Percentiles rank a stretch among this genome's conserved stretches.
Evolutionary conservation across 352 stramenopile genomes (phyloP).

Genomic region (Elongisporangium anandrum): DNA sequence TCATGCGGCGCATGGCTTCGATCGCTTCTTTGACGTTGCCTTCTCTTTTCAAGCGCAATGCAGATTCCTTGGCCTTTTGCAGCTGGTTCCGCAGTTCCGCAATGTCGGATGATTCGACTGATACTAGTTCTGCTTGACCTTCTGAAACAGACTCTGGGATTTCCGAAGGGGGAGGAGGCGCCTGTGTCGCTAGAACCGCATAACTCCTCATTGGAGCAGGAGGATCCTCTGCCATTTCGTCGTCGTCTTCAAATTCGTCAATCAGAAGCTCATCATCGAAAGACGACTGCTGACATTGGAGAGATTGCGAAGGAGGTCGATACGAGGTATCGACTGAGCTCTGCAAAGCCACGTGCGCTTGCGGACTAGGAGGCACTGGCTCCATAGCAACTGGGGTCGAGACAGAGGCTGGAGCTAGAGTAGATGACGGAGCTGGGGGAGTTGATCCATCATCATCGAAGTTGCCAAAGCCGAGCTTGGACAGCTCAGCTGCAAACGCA

Average conservation of each 20-base stretch:
- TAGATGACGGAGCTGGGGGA: not conserved
- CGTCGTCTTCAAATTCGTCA: slow-evolving; percentile 62
- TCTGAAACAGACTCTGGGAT: slow-evolving; percentile 5
- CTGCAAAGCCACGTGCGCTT: too few relatives aligned
- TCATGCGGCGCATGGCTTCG: slow-evolving; percentile 60
- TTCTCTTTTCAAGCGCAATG: slow-evolving; percentile 51
- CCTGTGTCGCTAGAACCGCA: slow-evolving; percentile 10
- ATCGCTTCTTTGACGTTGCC: slow-evolving; percentile 52
- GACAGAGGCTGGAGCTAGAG: not conserved
- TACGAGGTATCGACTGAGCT: slow-evolving; percentile 13
- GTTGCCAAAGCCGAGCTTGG: slow-evolving; percentile 25
- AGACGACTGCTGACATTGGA: slow-evolving; percentile 2
- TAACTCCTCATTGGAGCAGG: slow-evolving; percentile 8
- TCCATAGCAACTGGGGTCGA: not conserved
- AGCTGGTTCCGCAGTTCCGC: slow-evolving; percentile 40
- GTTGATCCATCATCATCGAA: not conserved
- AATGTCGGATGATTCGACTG: too few relatives aligned
- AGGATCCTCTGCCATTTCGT: slow-evolving; percentile 25
- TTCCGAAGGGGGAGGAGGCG: not conserved
- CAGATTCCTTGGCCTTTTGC: slow-evolving; percentile 29
- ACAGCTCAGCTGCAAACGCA: slow-evolving; percentile 37
- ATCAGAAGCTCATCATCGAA: slow-evolving; percentile 60
- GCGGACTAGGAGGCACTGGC: not conserved
- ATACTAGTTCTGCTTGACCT: not conserved
- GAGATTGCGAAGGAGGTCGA: not conserved